phyloP scores from a whole-genome alignment of 129 eudicot genomes.

The Flaveria ramosissima region DNA sequence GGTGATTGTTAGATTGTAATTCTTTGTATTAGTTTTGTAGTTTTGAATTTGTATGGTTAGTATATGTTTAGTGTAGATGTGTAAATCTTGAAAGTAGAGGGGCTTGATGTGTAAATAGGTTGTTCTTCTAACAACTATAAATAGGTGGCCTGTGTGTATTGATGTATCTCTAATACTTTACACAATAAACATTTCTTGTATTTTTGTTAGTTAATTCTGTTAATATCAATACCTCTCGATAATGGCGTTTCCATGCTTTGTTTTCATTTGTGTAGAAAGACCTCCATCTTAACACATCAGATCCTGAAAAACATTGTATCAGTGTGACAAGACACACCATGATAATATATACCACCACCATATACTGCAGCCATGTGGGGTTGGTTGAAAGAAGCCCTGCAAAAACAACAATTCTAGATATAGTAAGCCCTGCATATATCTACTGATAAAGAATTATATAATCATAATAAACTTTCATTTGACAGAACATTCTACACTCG shows the following conservation, averaged over 20 bases:
- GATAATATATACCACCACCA: slow-evolving; percentile 41
- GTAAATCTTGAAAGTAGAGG: no score
- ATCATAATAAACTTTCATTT: not conserved
- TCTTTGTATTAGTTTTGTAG: no score
- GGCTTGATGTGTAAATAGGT: no score
- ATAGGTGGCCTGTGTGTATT: no score
- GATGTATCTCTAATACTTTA: no score
- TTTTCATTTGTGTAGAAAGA: slow-evolving; percentile 61
- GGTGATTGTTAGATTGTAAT: no score
- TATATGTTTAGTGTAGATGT: no score
- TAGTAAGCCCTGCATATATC: slow-evolving; percentile 10
- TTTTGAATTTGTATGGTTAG: no score
- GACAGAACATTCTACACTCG: slow-evolving; percentile 9
- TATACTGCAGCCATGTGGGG: slow-evolving; percentile 38
- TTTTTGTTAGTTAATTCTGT: no score
- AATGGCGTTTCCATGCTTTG: slow-evolving; percentile 72
- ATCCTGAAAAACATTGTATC: slow-evolving; percentile 59
- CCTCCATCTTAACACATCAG: slow-evolving; percentile 78
- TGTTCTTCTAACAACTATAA: no score
- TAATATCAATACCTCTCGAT: slow-evolving; percentile 70
- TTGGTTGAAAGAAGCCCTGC: slow-evolving; percentile 44
- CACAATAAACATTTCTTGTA: no score
- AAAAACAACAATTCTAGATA: slow-evolving; percentile 25
- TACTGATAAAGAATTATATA: not conserved
- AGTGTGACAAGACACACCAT: slow-evolving; percentile 49